phyloP scores from a whole-genome alignment of 345 rosid genomes.

The Syzygium aromaticum region DNA sequence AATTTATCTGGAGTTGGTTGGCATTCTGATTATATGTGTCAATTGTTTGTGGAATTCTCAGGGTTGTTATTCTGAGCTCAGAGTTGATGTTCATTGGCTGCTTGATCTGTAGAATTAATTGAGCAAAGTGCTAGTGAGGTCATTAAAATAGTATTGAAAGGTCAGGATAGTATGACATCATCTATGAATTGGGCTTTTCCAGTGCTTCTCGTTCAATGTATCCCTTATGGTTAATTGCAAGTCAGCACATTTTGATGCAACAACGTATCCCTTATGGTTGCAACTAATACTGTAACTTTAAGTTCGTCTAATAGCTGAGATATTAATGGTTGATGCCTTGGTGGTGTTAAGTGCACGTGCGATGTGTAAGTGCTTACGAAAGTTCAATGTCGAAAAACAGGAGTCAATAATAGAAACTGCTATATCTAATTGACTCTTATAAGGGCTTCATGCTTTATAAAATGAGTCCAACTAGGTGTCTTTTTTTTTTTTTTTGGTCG shows the following conservation, averaged over 20 bases:
- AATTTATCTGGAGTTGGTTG: not conserved
- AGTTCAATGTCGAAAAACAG: not conserved
- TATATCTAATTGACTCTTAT: not conserved
- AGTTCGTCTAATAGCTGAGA: not conserved
- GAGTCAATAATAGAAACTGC: not conserved
- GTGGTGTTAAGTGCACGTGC: not conserved
- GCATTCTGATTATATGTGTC: not conserved
- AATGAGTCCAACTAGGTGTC: not conserved
- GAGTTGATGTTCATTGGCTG: not conserved
- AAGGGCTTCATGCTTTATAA: not conserved
- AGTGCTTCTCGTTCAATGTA: not conserved
- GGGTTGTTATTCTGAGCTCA: not conserved
- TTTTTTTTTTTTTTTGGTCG: no score
- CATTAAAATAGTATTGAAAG: not conserved
- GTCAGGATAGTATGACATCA: not conserved
- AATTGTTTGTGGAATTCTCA: not conserved
- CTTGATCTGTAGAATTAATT: not conserved
- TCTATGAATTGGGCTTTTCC: not conserved
- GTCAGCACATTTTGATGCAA: not conserved
- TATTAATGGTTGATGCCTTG: not conserved
- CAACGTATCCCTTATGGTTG: not conserved
- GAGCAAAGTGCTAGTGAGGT: not conserved
- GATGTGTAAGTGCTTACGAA: not conserved
- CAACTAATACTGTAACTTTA: not conserved
- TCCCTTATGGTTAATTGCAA: not conserved